Base-by-base conservation (phyloP, 768 basidiomycete genomes). In the Pleurotus citrinopileatus region DNA sequence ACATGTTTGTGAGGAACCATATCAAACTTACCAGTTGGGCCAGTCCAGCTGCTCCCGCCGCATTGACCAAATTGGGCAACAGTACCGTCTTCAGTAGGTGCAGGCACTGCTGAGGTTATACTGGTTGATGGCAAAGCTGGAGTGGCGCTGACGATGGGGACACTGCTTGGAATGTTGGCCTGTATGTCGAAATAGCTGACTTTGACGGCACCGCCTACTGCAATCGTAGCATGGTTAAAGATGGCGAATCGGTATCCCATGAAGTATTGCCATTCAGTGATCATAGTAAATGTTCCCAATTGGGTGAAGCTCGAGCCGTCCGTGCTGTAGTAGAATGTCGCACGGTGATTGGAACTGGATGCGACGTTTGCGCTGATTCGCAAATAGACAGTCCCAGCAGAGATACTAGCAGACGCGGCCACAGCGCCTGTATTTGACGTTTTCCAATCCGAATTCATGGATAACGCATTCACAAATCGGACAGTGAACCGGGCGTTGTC, bases 181-280 rank as follows among this genome's bases (percentile, higher is more conserved):
- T 20, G 40, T 8, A 42, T n/a, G 19, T 42, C 40, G 19, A 42
- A 15, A 9, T 22, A 42, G 40, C 20, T 42, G 54, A 42, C 40
- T 17, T 48, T 48, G 25, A 58, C 59, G 15, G 52, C 28, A 20
- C 60, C 57, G n/a, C 59, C 59, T 17, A 56, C 42, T 10, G 57
- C 45, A 2, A 50, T 38, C 6, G 60, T 58, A 19, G 55, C 60
- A 46, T 56, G 58, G 26, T 60, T 59, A 46, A 60, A 60, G 36
- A 60, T 56, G 13, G 46, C 57, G 26, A 60, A 59, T 34, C 60
- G 32, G 29, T 60, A 58, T 29, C 57, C 60, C 52, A 59, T 52
- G 45, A 59, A 60, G 42, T 54, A 59, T 34, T 55, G 42, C 52
- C 55, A 60, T 4, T 55, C 53, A 12, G 60, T 60, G 29, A 54